Evolutionary conservation across 225 moss, liverwort and hornwort genomes (phyloP), one percentile per base, ranked within the genome.

Genomic region (Polytrichum commune): DNA sequence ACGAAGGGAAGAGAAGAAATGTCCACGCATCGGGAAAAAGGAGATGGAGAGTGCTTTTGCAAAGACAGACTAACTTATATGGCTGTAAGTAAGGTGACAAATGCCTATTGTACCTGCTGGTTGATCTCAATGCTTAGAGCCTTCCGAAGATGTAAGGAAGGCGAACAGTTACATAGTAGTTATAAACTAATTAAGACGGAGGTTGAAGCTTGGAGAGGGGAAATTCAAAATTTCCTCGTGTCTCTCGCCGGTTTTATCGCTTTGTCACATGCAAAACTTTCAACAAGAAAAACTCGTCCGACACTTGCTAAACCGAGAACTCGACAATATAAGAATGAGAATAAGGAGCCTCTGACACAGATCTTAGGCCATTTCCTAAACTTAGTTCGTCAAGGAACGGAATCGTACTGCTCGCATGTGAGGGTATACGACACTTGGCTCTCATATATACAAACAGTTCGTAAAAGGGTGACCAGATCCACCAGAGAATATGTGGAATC

Each of bases 301-400:
- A 35, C 68, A 68, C 54, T 23, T 54, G 27, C 54, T 68, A 68
- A 68, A 68, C 68, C 18, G 54, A 68, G 68, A 54, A 68, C 24
- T 58, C 58, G 9, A 20, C 26, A 23, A 23, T 63, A 63, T 26
- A 27, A 63, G 27, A 27, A 63, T 3, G 62, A 16, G 26, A 18
- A 63, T 24, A 63, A 28, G 62, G 25, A 63, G 16, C 62, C 62
- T 23, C 62, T 63, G 62, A 63, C 58, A 58, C 22, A 8, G 24
- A 20, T 23, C 58, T 24, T 23, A 58, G 24, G 20, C 58, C 7
- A 58, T 20, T 8, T 58, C 6, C 58, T 20, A 46, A 46, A 46
- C 46, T 58, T 58, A 58, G 58, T 2, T 24, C 2, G 20, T 24
- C 24, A 24, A 24, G 58, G 24, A 58, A 22, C 20, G n/a, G 58